Base-by-base conservation (phyloP, 208 protist genomes). In the Leishmania guyanensis region DNA sequence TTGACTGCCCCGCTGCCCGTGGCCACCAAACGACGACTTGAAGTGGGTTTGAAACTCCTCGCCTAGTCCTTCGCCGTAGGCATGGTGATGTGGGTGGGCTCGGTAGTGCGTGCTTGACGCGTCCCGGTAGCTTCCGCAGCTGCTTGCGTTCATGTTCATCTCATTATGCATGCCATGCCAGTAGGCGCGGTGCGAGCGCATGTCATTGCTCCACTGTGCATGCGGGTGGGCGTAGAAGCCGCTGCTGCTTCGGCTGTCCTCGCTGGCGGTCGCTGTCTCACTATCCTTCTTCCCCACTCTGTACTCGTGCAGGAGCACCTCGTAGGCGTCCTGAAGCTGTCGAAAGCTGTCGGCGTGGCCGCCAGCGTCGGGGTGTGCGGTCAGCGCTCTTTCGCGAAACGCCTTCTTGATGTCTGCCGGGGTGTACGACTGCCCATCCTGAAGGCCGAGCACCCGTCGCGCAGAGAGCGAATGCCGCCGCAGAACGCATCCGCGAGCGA, bases 281-380 rank as follows among this genome's bases (percentile, higher is more conserved):
- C 17, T 9, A 16, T 39, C 66, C 5, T 46, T 70, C 69, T 72
- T 75, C 9, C 20, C 39, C 12, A 36, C 62, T 17, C 83, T 53
- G n/a, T 80, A 58, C 33, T 83, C 78, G 29, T 64, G 65, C 33
- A 86, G 83, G 0, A 97, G 89, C 16, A 83, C 73, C 58, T 91
- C 84, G 73, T 95, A 92, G 20, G 90, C 92, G 26, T 85, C 80
- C 22, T 84, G 79, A 9, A 97, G 64, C 64, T 86, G 62, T 29
- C 90, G 84, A 85, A 94, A 95, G 53, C 75, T 36, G 36, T 64
- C 64, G 4, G 77, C 58, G 20, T 90, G 87, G 8, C 82, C 84
- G 33, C 83, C 78, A 76, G 88, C 75, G 79, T 95, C 92, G 53
- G 92, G 92, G 82, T 94, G 92, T 62, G 89, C 70, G 48, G 83